Conservation (phyloP, 1,139 yeast genomes). For the Yamadazyma kanchanaburiensis region DNA sequence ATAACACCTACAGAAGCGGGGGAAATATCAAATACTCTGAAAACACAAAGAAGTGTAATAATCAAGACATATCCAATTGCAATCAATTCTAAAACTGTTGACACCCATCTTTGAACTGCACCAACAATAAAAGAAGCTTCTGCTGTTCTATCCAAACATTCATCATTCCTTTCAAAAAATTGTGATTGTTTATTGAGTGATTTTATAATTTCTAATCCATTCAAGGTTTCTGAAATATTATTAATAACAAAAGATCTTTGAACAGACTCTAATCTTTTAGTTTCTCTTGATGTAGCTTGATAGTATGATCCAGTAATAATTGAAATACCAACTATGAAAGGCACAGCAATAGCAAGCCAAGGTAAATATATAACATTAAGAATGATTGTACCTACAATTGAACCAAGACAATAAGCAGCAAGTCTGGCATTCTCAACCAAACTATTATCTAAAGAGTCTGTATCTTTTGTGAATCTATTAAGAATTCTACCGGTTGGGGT, state of each 20-base stretch:
- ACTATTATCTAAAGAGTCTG: slow-evolving; percentile 77
- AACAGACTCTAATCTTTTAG: slow-evolving; percentile 39
- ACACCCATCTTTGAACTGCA: slow-evolving; percentile 78
- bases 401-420: slow-evolving; percentile 37
- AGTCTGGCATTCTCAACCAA: slow-evolving; percentile 57
- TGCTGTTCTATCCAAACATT: slow-evolving; percentile 56
- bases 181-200: slow-evolving; percentile 50
- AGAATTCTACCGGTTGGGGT: slow-evolving; percentile 60
- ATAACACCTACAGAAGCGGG: slow-evolving; percentile 73
- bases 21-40: slow-evolving; percentile 56
- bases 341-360: slow-evolving; percentile 49
- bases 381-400: slow-evolving; percentile 59
- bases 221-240: slow-evolving; percentile 69
- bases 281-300: slow-evolving; percentile 33
- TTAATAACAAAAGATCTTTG: slow-evolving; percentile 40
- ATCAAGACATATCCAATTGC: slow-evolving; percentile 46
- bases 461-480: slow-evolving; percentile 71
- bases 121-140: slow-evolving; percentile 66
- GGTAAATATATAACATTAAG: slow-evolving; percentile 70
- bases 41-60: slow-evolving; percentile 58
- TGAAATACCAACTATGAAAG: slow-evolving; percentile 26
- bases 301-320: slow-evolving; percentile 51
- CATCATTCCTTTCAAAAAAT: slow-evolving; percentile 48
- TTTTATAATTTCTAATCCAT: slow-evolving; percentile 67
- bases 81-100: slow-evolving; percentile 56